phyloP scores from a whole-genome alignment of 1,284 basidiomycete species.

The Wolfiporia cocos region DNA sequence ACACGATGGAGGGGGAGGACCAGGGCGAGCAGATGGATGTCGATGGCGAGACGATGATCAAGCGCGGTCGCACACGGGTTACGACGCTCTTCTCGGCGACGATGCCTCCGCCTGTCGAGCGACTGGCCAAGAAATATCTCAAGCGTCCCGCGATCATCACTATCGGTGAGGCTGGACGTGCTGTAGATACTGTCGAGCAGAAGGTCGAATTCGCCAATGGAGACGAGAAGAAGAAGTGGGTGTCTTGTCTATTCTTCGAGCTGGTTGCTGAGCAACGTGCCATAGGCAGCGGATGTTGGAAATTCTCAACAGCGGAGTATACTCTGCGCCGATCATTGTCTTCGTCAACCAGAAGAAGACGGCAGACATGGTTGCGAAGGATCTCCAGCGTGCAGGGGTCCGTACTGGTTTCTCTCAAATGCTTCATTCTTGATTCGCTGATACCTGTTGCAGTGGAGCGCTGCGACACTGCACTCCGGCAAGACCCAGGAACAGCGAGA shows the following conservation, averaged over 20 bases:
- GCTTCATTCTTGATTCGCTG: conserved; percentile 10
- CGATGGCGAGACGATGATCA: conserved; percentile 54
- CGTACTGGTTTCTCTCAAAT: conserved; percentile 21
- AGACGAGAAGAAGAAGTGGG: conserved; percentile 93
- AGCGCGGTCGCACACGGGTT: conserved; percentile 77
- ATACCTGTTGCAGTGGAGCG: conserved; percentile 57
- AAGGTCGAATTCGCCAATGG: conserved; percentile 88
- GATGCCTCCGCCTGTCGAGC: conserved; percentile 95
- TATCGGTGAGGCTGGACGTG: conserved; percentile 95
- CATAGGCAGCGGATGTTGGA: conserved; percentile 77
- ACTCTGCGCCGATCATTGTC: conserved; percentile 91
- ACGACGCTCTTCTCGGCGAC: conserved; percentile 96
- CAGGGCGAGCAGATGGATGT: conserved; percentile 59
- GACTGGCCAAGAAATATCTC: conserved; percentile 91
- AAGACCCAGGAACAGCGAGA: conserved; percentile 98
- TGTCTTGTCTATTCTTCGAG: conserved; percentile 11
- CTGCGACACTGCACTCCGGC: conserved; percentile 90
- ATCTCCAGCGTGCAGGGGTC: conserved; percentile 81
- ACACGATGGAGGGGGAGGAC: conserved; percentile 83
- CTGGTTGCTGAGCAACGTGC: conserved; percentile 9
- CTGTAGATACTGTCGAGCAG: conserved; percentile 97
- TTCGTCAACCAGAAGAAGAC: conserved; percentile 99
- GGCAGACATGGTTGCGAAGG: conserved; percentile 93
- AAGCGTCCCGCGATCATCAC: conserved; percentile 92
- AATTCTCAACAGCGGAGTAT: conserved; percentile 82